Evolutionary conservation across 2,329 filamentous ascomycete species (phyloP).

Genomic region (Dactylellina parvicollis): DNA sequence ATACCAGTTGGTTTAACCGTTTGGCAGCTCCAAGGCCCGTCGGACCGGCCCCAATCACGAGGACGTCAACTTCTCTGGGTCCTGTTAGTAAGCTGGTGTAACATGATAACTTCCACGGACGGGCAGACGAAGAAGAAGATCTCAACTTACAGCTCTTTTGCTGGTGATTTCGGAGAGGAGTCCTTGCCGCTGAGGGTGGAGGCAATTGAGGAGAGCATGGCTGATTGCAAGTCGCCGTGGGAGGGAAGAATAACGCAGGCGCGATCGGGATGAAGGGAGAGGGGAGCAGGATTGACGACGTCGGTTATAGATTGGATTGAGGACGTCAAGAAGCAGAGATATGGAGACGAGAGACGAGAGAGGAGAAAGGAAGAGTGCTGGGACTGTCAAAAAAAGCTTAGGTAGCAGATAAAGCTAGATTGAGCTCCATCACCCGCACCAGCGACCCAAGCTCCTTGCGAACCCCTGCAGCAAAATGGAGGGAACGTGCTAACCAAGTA

Average conservation of each 20-base stretch:
- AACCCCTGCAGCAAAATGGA: conserved; percentile 1
- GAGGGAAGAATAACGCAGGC: not conserved
- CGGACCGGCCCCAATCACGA: conserved; percentile 96
- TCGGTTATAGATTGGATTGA: not conserved
- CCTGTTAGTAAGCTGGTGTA: conserved; percentile 12
- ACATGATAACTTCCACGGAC: not conserved
- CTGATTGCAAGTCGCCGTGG: not conserved
- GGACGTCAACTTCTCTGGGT: conserved; percentile 86
- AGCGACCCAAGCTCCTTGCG: conserved; percentile 11
- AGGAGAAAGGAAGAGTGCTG: not conserved
- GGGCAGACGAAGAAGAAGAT: not conserved
- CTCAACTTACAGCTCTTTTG: conserved; percentile 28
- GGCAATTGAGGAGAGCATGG: conserved; percentile 28
- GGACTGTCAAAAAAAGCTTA: conserved; percentile 14
- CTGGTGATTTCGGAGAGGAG: conserved; percentile 2
- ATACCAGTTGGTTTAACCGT: conserved; percentile 93
- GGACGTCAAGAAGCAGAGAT: not conserved
- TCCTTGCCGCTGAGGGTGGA: conserved; percentile 38
- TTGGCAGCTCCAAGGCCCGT: conserved; percentile 98
- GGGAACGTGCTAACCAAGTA: not conserved
- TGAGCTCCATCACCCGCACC: conserved; percentile 3
- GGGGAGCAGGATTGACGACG: not conserved
- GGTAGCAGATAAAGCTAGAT: conserved; percentile 6
- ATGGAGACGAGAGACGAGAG: not conserved
- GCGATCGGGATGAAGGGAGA: not conserved